Base-by-base conservation (phyloP, 495 filamentous ascomycete species). In the Penicillium cinerascens region DNA sequence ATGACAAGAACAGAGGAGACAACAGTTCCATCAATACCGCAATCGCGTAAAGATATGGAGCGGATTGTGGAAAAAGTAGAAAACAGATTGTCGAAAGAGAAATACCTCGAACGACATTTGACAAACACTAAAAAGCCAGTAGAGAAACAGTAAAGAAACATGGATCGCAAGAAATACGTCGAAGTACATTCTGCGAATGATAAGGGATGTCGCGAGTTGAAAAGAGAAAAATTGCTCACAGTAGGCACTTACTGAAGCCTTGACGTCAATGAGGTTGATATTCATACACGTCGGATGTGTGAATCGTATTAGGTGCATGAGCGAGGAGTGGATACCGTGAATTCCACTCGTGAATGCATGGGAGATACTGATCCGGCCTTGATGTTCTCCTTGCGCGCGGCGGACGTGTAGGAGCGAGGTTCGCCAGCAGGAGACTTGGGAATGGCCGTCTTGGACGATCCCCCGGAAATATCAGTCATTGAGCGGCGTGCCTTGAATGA, bases 351-450 rank as follows among this genome's bases (percentile, higher is more conserved):
- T 5, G 72, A 66, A 1, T 67, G 62, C 35, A 64, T 54, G 4
- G 70, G 71, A 16, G 73, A 75, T 27, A 68, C 43, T 15, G 69
- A 74, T 2, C 57, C 63, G 3, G 67, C 57, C 45, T 63, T 68
- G 52, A 63, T 48, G 33, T 69, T 66, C 41, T 68, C 67, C 56
- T 74, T 76, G 4, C 53, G 61, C 20, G 70, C 61, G 46, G 56
- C 72, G n/a, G 63, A 59, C 38, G 60, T 51, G 38, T 55, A 56
- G 1, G 69, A 66, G 17, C 52, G 59, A 40, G 54, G 38, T 29
- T 66, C 64, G 18, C 51, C 37, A 27, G 49, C 54, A 21, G 68
- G 58, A 21, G 67, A 67, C 18, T 23, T 52, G 1, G 68, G 67
- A 7, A 71, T 43, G 11, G 38, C 59, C 0, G 67, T 68, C 59